Conservation (phyloP, 2,329 filamentous ascomycete species). For the Lasiodiplodia sp. region DNA sequence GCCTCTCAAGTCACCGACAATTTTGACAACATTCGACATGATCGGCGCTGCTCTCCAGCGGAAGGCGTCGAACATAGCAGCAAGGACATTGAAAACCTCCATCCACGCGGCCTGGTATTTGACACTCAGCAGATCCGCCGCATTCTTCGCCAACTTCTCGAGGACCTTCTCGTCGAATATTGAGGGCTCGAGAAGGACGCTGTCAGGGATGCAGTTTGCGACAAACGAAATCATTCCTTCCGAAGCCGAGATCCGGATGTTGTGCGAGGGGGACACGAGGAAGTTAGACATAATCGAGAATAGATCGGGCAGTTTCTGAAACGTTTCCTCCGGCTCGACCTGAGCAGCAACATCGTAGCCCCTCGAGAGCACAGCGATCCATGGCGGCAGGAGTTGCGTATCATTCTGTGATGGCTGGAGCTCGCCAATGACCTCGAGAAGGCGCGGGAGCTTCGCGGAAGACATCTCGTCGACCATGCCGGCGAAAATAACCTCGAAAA, state of each 20-base stretch:
- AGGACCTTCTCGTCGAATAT: constrained; percentile 91
- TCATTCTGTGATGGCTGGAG: constrained; percentile 91
- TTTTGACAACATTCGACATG: constrained; percentile 76
- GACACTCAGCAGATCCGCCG: constrained; percentile 79
- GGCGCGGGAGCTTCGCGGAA: constrained; percentile 84
- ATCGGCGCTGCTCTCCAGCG: constrained; percentile 85
- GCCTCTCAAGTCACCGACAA: constrained; percentile 83
- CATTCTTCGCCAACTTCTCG: constrained; percentile 77
- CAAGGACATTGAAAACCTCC: constrained; percentile 89
- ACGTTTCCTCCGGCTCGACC: constrained; percentile 87
- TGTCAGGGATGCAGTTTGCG: constrained; percentile 84
- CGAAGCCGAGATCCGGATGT: constrained; percentile 92
- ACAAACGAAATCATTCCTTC: constrained; percentile 95
- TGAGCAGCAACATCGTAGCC: constrained; percentile 94
- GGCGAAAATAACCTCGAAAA: constrained; percentile 96
- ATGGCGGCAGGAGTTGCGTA: constrained; percentile 91
- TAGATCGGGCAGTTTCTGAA: constrained; percentile 84
- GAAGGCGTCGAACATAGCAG: constrained; percentile 84
- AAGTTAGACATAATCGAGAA: constrained; percentile 83
- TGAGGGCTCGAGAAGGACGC: constrained; percentile 85
- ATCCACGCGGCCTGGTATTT: constrained; percentile 95
- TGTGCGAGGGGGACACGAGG: constrained; percentile 85
- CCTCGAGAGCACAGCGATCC: constrained; percentile 93
- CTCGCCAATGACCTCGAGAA: constrained; percentile 91
- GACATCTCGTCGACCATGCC: constrained; percentile 88